Conservation (phyloP, 1,284 basidiomycete genomes). For the Cystobasidium slooffiae region DNA sequence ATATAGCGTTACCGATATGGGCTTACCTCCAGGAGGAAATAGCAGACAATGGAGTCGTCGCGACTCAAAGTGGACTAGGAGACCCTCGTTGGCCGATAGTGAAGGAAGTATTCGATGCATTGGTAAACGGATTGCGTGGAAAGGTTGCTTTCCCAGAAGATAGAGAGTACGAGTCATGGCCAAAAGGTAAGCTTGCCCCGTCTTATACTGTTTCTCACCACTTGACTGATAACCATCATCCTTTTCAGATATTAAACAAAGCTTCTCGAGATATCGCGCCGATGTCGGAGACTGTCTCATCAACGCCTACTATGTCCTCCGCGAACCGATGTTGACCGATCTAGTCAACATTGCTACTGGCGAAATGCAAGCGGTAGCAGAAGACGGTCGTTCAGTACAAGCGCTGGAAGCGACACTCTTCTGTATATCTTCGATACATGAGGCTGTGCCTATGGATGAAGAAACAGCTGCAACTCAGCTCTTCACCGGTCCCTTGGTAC, state of each 20-base stretch:
- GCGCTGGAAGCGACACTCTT: slow-evolving; percentile 53
- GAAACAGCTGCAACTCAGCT: slow-evolving; percentile 44
- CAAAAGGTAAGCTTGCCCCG: slow-evolving; percentile 46
- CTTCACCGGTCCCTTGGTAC: slow-evolving; percentile 49
- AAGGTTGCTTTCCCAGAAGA: slow-evolving; percentile 48
- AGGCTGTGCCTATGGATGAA: slow-evolving; percentile 49
- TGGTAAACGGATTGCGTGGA: slow-evolving; percentile 45
- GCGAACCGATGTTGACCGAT: slow-evolving; percentile 48
- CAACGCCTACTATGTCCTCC: slow-evolving; percentile 52
- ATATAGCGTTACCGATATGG: slow-evolving; percentile 49
- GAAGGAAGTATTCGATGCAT: slow-evolving; percentile 49
- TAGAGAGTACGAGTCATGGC: slow-evolving; percentile 45
- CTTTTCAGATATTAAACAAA: slow-evolving; percentile 46
- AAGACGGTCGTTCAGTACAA: slow-evolving; percentile 30
- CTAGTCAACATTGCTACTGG: slow-evolving; percentile 46
- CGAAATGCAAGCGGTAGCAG: slow-evolving; percentile 11
- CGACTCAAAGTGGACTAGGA: slow-evolving; percentile 44
- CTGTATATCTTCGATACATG: slow-evolving; percentile 50
- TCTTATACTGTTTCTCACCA: background rate
- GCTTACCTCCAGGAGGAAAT: slow-evolving; percentile 53
- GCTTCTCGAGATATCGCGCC: slow-evolving; percentile 49
- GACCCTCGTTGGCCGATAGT: slow-evolving; percentile 50
- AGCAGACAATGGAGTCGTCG: slow-evolving; percentile 50
- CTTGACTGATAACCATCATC: background rate
- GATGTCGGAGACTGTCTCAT: slow-evolving; percentile 50